Evolutionary conservation across 306 rosid species (phyloP).

Genomic region (Sophora flavescens): DNA sequence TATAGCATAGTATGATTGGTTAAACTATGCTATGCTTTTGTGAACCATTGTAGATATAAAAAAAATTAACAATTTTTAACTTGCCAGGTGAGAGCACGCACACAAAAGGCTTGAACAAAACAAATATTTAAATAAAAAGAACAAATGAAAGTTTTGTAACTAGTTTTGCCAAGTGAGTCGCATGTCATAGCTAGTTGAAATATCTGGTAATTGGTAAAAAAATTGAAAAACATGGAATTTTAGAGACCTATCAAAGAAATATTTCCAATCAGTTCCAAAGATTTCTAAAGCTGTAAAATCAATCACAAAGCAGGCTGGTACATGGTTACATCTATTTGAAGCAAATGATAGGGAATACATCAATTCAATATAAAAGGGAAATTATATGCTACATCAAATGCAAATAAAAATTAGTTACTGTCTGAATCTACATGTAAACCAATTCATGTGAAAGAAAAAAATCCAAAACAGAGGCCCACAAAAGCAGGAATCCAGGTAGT

Average conservation of each 20-base stretch:
- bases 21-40: conserved; percentile 26
- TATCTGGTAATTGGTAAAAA: conserved; percentile 1
- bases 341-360: conserved; percentile 19
- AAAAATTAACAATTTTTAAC: conserved; percentile 6
- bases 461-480: not conserved
- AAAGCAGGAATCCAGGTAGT: not conserved
- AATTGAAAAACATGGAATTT: not conserved
- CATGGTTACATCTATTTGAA: conserved; percentile 27
- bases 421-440: conserved; percentile 6
- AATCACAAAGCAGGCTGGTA: conserved; percentile 30
- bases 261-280: conserved; percentile 25
- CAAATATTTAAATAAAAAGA: not conserved
- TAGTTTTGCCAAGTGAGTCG: conserved; percentile 6
- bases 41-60: not conserved
- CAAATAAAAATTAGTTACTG: conserved; percentile 1
- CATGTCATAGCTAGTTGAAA: conserved; percentile 15
- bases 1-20: conserved; percentile 14
- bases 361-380: conserved; percentile 2
- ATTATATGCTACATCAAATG: not conserved
- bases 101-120: not conserved
- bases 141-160: not conserved
- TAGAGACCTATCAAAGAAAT: conserved; percentile 7
- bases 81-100: conserved; percentile 9
- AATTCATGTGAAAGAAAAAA: conserved; percentile 5
- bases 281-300: conserved; percentile 22